Base-by-base conservation (phyloP, 2,329 filamentous ascomycete genomes). In the Furcasterigmium furcatum region DNA sequence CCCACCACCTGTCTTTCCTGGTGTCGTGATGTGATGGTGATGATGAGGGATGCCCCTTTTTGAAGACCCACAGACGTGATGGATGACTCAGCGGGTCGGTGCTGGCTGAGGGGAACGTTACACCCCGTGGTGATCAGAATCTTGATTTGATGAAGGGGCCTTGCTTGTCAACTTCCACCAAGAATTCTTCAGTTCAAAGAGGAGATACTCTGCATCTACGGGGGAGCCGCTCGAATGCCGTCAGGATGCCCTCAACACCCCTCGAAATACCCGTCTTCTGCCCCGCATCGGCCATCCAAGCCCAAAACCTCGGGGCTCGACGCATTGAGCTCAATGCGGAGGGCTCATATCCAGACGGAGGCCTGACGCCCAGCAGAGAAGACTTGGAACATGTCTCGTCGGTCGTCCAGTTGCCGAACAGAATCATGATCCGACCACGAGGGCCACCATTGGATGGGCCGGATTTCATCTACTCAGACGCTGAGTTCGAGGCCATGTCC, bases 241-340 rank as follows among this genome's bases (percentile, higher is more conserved):
- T 12, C 24, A 27, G 24, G 7, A 27, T 27, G 24, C 24, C 24
- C 7, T 27, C 43, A 3, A 53, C 58, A 29, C 62, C 61, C 14
- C 68, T 81, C 16, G 79, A 82, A 55, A 65, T 80, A 36, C 76
- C 79, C 45, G 69, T 77, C 53, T 82, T 82, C 59, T 73, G 73
- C 34, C 57, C 67, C 20, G 48, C 51, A 12, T 63, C 66, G 5
- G 74, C 71, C 27, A 52, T 61, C 29, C 48, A 53, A 9, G 73
- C 75, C 9, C 61, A 70, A 35, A 43, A 49, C 20, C 58, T 65
- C n/a, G 75, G 74, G 25, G 75, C 71, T 41, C 59, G 64, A 4
- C 73, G 78, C 35, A 61, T 82, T 41, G 78, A 82, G 56, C 66
- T 82, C 54, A 82, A 80, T 55, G 70, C 68, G 4, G 54, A 60